Evolutionary conservation across 2,329 filamentous ascomycete genomes (phyloP).

Genomic region (Tolypocladium cylindrosporum): DNA sequence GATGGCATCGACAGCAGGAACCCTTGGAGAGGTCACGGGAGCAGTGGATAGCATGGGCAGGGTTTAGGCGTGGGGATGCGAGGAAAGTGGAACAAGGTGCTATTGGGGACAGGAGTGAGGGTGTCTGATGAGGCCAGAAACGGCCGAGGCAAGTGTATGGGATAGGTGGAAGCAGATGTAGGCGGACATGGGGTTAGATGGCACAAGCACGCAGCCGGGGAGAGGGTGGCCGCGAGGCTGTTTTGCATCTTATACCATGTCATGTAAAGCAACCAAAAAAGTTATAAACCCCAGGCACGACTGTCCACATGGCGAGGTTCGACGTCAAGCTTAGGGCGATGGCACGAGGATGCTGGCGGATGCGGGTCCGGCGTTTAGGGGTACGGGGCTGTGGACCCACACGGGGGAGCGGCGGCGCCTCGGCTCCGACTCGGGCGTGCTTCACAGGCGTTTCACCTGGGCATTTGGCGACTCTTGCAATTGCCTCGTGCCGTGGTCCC

Average conservation of each 20-base stretch:
- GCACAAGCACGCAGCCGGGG: background rate
- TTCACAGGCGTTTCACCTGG: background rate
- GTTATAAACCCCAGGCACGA: background rate
- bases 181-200: background rate
- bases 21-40: background rate
- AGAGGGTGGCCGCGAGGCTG: background rate
- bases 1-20: background rate
- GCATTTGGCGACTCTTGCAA: background rate
- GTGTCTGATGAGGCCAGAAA: background rate
- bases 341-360: background rate
- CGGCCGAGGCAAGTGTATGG: background rate
- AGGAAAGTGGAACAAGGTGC: background rate
- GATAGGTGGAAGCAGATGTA: background rate
- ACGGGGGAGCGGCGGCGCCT: background rate
- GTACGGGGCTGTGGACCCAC: background rate
- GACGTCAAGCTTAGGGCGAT: too few relatives aligned
- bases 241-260: background rate
- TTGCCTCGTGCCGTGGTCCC: too few relatives aligned
- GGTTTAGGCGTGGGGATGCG: background rate
- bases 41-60: conserved; percentile 3
- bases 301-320: background rate
- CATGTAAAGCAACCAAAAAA: background rate
- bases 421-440: background rate
- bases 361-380: background rate
- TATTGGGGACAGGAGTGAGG: background rate